These are phyloP conservation scores for Scleromitrula shiraiana DNA, from an alignment of 2,329 filamentous ascomycete species.

Conservation along the genomic window DNA sequence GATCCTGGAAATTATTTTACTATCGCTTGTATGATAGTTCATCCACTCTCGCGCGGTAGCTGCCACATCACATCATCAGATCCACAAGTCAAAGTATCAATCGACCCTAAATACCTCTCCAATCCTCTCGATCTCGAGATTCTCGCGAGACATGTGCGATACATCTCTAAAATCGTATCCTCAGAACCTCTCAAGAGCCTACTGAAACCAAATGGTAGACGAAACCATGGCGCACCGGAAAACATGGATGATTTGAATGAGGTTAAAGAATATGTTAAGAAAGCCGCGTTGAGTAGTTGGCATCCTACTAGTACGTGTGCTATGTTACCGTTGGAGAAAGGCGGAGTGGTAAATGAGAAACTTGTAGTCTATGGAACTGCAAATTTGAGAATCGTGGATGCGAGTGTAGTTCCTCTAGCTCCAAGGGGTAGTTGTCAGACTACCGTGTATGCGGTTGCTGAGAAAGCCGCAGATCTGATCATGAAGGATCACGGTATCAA, in stretches of 20 bases:
- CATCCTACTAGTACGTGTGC: slow-evolving; percentile 16
- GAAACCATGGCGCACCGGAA: neutral
- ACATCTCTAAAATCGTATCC: slow-evolving; percentile 28
- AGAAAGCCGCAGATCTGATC: slow-evolving; percentile 15
- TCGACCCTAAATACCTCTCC: slow-evolving; percentile 36
- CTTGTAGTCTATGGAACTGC: slow-evolving; percentile 15
- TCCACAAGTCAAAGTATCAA: slow-evolving; percentile 24
- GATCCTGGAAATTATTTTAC: slow-evolving; percentile 42
- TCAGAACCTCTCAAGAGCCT: slow-evolving; percentile 27
- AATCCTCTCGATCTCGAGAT: slow-evolving; percentile 37
- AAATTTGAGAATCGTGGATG: slow-evolving; percentile 16
- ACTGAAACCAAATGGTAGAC: slow-evolving; percentile 22
- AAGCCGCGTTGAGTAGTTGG: neutral
- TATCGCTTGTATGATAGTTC: slow-evolving; percentile 37
- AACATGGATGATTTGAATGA: neutral
- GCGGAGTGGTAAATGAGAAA: slow-evolving; percentile 14
- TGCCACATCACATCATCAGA: slow-evolving; percentile 32
- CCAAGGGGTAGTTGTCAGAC: slow-evolving; percentile 11
- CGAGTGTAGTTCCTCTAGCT: slow-evolving; percentile 17
- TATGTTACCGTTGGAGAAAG: slow-evolving; percentile 13
- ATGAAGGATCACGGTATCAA: neutral
- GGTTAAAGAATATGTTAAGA: neutral
- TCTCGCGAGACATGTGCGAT: slow-evolving; percentile 31
- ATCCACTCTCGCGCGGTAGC: slow-evolving; percentile 36
- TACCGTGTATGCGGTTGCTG: slow-evolving; percentile 16